These are phyloP conservation scores for Sanghuangporus baumii DNA, from an alignment of 1,284 basidiomycete species.

Conservation along the genomic window DNA sequence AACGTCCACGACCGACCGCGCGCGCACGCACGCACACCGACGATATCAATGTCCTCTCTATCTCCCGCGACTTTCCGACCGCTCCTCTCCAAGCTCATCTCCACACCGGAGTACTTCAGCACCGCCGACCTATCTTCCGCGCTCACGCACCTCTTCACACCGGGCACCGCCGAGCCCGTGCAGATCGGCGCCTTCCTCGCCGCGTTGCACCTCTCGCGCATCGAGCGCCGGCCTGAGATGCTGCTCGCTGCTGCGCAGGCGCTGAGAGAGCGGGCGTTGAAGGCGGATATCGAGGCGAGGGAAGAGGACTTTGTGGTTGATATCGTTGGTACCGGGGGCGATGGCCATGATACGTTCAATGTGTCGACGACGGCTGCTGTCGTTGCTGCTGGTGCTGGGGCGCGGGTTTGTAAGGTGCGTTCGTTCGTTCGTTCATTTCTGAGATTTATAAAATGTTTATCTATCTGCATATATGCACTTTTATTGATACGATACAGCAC, in stretches of 20 bases:
- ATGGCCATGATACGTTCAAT: conserved; percentile 96
- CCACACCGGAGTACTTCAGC: conserved; percentile 71
- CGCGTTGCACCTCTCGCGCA: conserved; percentile 69
- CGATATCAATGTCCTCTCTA: not conserved
- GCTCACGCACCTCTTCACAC: conserved; percentile 70
- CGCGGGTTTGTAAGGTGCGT: conserved; percentile 85
- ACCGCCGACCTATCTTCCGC: conserved; percentile 65
- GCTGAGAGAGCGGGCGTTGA: conserved; percentile 62
- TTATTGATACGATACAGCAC: conserved; percentile 50
- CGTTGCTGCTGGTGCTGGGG: conserved; percentile 92
- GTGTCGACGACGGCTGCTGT: conserved; percentile 94
- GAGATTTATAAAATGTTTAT: not conserved
- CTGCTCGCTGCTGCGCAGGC: conserved; percentile 74
- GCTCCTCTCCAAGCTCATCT: conserved; percentile 70
- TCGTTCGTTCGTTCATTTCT: not conserved
- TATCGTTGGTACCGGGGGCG: conserved; percentile 84
- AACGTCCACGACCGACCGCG: not conserved
- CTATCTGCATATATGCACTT: not conserved
- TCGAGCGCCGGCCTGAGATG: conserved; percentile 71
- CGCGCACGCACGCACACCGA: not conserved
- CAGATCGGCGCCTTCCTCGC: conserved; percentile 84
- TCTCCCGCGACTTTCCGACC: conserved; percentile 63
- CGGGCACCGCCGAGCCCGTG: conserved; percentile 53
- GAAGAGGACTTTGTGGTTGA: conserved; percentile 66
- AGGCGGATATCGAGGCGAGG: conserved; percentile 49